phyloP scores from a whole-genome alignment of 352 stramenopile species.

The Phytophthora agathidicida region DNA sequence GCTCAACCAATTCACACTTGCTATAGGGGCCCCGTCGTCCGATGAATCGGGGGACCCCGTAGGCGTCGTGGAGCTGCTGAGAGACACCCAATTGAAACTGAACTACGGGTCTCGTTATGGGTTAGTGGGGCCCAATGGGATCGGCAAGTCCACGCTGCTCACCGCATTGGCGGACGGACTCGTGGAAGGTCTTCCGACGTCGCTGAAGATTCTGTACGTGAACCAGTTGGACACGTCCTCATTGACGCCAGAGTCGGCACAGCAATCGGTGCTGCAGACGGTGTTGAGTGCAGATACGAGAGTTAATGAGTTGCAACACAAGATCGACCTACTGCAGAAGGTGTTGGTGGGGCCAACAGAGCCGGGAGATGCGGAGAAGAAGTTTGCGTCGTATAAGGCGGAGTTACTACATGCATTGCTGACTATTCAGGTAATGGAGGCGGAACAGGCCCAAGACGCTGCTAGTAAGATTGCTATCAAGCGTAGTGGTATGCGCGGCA shows the following conservation, averaged over 20 bases:
- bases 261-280: slow-evolving; percentile 48
- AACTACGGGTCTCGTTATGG: slow-evolving; percentile 81
- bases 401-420: slow-evolving; percentile 43
- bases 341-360: slow-evolving; percentile 25
- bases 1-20: slow-evolving; percentile 62
- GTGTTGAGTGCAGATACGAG: slow-evolving; percentile 53
- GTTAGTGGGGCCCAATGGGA: slow-evolving; percentile 85
- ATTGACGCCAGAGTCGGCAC: slow-evolving; percentile 22
- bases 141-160: slow-evolving; percentile 93
- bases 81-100: slow-evolving; percentile 74
- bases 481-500: slow-evolving; percentile 54
- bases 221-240: slow-evolving; percentile 64
- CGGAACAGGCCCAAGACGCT: slow-evolving; percentile 34
- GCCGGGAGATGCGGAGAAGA: neutral
- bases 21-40: slow-evolving; percentile 26
- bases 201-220: slow-evolving; percentile 63
- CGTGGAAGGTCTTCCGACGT: slow-evolving; percentile 50
- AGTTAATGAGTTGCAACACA: slow-evolving; percentile 42
- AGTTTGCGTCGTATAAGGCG: slow-evolving; percentile 43
- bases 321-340: slow-evolving; percentile 43
- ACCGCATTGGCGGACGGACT: slow-evolving; percentile 92
- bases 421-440: slow-evolving; percentile 45
- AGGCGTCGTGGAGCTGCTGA: slow-evolving; percentile 58
- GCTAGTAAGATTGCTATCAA: slow-evolving; percentile 64
- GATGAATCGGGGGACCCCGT: slow-evolving; percentile 14